These are phyloP conservation scores for Dothideomycetes sp. DNA, from an alignment of 2,329 filamentous ascomycete genomes.

Conservation along the genomic window DNA sequence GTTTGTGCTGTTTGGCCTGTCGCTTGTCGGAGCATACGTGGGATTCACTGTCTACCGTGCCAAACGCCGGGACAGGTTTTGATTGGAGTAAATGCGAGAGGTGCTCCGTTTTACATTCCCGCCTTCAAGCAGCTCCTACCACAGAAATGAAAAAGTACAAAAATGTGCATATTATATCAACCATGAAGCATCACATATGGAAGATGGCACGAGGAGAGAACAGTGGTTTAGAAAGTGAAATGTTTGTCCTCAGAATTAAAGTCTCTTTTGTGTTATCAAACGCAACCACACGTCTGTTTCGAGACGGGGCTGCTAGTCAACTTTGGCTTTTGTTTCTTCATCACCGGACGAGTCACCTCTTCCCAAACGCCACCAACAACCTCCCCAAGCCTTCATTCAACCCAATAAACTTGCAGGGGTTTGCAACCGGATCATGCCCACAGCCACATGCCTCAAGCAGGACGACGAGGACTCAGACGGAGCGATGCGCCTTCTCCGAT, in stretches of 20 bases:
- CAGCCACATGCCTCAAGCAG: too few relatives aligned
- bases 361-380: slow-evolving; percentile 2
- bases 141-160: neutral
- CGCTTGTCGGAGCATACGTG: slow-evolving; percentile 65
- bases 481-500: slow-evolving; percentile 23
- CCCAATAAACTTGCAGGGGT: too few relatives aligned
- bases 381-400: neutral
- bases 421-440: neutral
- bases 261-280: slow-evolving; percentile 12
- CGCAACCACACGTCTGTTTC: slow-evolving; percentile 9
- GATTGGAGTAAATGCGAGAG: slow-evolving; percentile 5
- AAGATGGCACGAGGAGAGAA: too few relatives aligned
- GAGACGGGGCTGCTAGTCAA: slow-evolving; percentile 10
- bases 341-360: slow-evolving; percentile 10
- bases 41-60: slow-evolving; percentile 76
- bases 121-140: neutral
- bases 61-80: slow-evolving; percentile 35
- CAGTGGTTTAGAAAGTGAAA: neutral
- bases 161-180: neutral
- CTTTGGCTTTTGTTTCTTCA: slow-evolving; percentile 13
- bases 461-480: slow-evolving; percentile 13
- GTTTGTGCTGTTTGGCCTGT: slow-evolving; percentile 62
- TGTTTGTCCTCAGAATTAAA: slow-evolving; percentile 12
- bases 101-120: neutral
- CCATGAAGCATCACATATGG: too few relatives aligned